Evolutionary conservation across 805 yeast genomes (phyloP).

Genomic region (Lachancea dasiensis): DNA sequence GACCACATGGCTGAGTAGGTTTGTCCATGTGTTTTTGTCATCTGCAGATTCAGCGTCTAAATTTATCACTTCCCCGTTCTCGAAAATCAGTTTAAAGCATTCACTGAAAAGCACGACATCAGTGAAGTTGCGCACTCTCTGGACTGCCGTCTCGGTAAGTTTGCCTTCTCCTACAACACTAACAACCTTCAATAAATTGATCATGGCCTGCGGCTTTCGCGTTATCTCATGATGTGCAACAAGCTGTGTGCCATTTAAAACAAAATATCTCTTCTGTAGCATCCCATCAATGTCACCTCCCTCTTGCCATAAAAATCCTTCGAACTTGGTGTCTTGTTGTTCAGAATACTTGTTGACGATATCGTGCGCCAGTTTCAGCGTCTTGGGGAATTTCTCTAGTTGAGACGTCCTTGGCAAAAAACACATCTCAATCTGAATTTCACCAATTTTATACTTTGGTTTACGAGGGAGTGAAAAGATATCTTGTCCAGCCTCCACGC

Average conservation of each 20-base stretch:
- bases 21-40: conserved; percentile 63
- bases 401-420: conserved; percentile 58
- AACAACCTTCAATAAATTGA: conserved; percentile 65
- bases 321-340: conserved; percentile 35
- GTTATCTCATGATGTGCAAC: conserved; percentile 70
- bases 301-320: conserved; percentile 78
- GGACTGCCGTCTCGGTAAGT: conserved; percentile 19
- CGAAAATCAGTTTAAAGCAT: conserved; percentile 68
- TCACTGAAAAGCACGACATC: conserved; percentile 65
- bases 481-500: conserved; percentile 4
- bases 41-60: conserved; percentile 73
- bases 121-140: conserved; percentile 55
- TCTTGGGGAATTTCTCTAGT: conserved; percentile 62
- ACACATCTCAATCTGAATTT: conserved; percentile 59
- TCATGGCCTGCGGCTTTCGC: conserved; percentile 64
- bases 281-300: conserved; percentile 77
- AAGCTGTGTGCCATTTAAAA: conserved; percentile 62
- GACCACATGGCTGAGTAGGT: conserved; percentile 49
- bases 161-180: conserved; percentile 32
- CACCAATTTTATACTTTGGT: conserved; percentile 59
- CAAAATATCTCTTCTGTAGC: conserved; percentile 71
- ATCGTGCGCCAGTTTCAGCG: conserved; percentile 49
- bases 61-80: conserved; percentile 74
- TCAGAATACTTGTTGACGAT: conserved; percentile 36
- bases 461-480: conserved; percentile 23